Conservation (phyloP, 768 basidiomycete genomes). For the Leucocoprinus birnbaumii region DNA sequence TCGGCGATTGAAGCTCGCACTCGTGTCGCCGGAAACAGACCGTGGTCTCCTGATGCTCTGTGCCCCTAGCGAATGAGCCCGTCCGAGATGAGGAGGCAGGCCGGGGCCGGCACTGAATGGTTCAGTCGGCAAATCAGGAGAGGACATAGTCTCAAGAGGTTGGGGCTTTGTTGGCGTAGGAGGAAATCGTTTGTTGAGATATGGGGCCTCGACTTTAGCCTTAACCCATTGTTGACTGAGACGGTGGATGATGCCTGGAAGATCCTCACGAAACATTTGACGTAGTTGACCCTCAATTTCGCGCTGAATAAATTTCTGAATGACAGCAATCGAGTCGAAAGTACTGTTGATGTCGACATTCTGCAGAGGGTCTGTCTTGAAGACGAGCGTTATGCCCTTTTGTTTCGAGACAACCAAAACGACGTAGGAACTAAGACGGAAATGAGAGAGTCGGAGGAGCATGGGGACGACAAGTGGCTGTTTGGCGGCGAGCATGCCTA, state of each 20-base stretch:
- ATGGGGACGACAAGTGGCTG: constrained; percentile 97
- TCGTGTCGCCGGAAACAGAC: constrained; percentile 41
- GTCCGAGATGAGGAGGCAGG: constrained; percentile 20
- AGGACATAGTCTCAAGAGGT: constrained; percentile 35
- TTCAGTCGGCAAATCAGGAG: constrained; percentile 33
- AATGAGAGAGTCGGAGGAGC: constrained; percentile 94
- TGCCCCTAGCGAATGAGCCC: constrained; percentile 22
- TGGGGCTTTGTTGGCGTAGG: constrained; percentile 26
- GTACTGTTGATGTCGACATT: constrained; percentile 97
- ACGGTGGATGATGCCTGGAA: constrained; percentile 95
- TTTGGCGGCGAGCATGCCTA: constrained; percentile 91
- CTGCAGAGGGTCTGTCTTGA: constrained; percentile 98
- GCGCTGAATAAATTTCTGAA: constrained; percentile 95
- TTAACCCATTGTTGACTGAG: constrained; percentile 96
- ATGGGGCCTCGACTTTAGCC: constrained; percentile 91
- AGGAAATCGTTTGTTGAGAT: constrained; percentile 56
- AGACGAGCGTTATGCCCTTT: constrained; percentile 97
- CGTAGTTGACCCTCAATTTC: constrained; percentile 97
- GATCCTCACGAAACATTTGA: constrained; percentile 97
- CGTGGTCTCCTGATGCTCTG: constrained; percentile 28
- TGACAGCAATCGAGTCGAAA: constrained; percentile 97
- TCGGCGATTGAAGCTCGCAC: constrained; percentile 25
- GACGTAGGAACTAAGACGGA: constrained; percentile 92
- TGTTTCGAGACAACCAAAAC: constrained; percentile 97
- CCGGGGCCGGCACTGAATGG: constrained; percentile 11